Base-by-base conservation (phyloP, 1,284 basidiomycete species). In the Irpex sp. region DNA sequence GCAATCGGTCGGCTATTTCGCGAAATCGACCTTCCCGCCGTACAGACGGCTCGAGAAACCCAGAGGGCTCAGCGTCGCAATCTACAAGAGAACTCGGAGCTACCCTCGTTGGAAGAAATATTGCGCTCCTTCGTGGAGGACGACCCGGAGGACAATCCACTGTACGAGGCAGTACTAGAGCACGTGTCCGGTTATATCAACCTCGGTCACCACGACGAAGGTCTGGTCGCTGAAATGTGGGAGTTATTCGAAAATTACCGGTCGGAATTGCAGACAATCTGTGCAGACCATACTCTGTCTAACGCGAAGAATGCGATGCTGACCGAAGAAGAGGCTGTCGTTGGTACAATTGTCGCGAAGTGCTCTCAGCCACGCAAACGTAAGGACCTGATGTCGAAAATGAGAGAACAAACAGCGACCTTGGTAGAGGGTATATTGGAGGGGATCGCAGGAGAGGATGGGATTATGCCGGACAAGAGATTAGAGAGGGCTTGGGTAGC, bases 341-440 rank as follows among this genome's bases (percentile, higher is more conserved):
- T 88, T 19, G 87, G 87, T 1, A 87, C 86, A 0, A 88, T 89
- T 62, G 77, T 83, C 0, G 84, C 84, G 34, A 85, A 86, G 64
- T 83, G 78, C 7, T 82, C 84, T 0, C 84, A 87, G 65, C 81
- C 81, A n/a, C 77, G 83, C 5, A 80, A 76, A 65, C 78, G 85
- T 51, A 78, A 76, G 62, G 83, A 86, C 54, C 70, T 77, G 55
- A 87, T 86, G 68, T 75, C 82, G 1, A 80, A 78, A 59, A 68
- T 88, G 62, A 74, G 85, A 57, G 85, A 87, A 58, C 80, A 81
- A 59, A 86, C 82, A 0, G 77, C 80, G 54, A 67, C 76, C 21
- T 77, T 87, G 34, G 84, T 85, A n/a, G 74, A 78, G 5, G 74
- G 73, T 19, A 73, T 86, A 19, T 77, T 79, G 62, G 78, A 81